Evolutionary conservation across 805 yeast species (phyloP).

Genomic region (Myxozyma melibiosi): DNA sequence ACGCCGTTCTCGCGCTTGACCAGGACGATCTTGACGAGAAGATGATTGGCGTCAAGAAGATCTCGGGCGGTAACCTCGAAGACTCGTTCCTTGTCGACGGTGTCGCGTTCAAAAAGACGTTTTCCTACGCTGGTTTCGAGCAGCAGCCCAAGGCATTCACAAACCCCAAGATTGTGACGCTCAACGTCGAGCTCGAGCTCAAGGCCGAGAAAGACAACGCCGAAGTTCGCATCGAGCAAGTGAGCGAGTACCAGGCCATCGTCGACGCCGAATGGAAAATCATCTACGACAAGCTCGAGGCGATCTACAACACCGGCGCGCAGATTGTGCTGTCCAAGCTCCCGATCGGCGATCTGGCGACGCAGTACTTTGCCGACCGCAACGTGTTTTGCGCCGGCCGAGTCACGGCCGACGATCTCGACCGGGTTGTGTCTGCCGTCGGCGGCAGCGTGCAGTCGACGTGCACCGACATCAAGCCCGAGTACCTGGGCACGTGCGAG

Average conservation of each 20-base stretch:
- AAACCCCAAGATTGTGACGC: slow-evolving; percentile 77
- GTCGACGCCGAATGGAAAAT: slow-evolving; percentile 99
- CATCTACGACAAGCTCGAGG: slow-evolving; percentile 80
- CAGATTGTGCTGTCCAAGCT: slow-evolving; percentile 88
- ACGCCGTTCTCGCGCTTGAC: slow-evolving; percentile 87
- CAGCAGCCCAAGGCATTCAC: slow-evolving; percentile 90
- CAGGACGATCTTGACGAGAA: slow-evolving; percentile 83
- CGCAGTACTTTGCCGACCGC: slow-evolving; percentile 96
- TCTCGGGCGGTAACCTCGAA: slow-evolving; percentile 95
- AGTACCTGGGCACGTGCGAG: slow-evolving; percentile 82
- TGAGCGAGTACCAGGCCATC: slow-evolving; percentile 88
- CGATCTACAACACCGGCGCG: slow-evolving; percentile 83
- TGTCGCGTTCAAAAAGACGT: slow-evolving; percentile 96
- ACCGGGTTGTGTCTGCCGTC: slow-evolving; percentile 87
- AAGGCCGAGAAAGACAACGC: slow-evolving; percentile 99
- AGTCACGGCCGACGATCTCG: slow-evolving; percentile 85
- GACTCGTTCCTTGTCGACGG: slow-evolving; percentile 88
- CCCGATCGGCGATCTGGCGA: slow-evolving; percentile 98
- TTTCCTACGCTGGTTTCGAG: slow-evolving; percentile 97
- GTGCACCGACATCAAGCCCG: slow-evolving; percentile 60
- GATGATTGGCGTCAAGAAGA: slow-evolving; percentile 90
- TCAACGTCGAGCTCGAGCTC: slow-evolving; percentile 92
- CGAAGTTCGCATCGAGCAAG: slow-evolving; percentile 93
- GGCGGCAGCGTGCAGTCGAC: slow-evolving; percentile 86
- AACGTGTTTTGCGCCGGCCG: slow-evolving; percentile 97